Evolutionary conservation across 345 rosid genomes (phyloP).

Genomic region (Turritis glabra): DNA sequence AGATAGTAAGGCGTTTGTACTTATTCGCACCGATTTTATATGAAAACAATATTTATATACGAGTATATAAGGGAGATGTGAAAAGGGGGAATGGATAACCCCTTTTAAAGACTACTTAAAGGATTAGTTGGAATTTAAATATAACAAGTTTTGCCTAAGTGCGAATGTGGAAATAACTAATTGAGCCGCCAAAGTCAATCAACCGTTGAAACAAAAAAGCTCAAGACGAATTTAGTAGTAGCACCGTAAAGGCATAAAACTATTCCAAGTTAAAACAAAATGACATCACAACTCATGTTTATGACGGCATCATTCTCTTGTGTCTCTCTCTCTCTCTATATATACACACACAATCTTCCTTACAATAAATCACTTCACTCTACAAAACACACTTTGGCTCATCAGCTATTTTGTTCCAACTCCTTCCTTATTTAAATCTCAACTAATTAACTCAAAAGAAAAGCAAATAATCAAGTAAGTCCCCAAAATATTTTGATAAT

Average conservation of each 20-base stretch:
- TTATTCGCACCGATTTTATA: not conserved
- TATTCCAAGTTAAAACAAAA: not conserved
- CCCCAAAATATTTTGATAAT: not conserved
- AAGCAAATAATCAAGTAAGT: not conserved
- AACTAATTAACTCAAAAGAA: slow-evolving; percentile 8
- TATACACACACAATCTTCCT: slow-evolving; percentile 19
- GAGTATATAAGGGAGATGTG: slow-evolving; percentile 10
- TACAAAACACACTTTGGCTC: slow-evolving; percentile 4
- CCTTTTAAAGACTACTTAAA: slow-evolving; percentile 22
- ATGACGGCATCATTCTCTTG: slow-evolving; percentile 19
- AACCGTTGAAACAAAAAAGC: slow-evolving; percentile 35
- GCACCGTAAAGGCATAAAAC: slow-evolving; percentile 24
- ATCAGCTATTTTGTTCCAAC: slow-evolving; percentile 9
- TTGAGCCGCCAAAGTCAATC: slow-evolving; percentile 36
- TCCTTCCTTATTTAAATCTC: not conserved
- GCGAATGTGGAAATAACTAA: slow-evolving; percentile 37
- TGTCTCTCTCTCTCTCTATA: slow-evolving; percentile 14
- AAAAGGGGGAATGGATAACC: slow-evolving; percentile 14
- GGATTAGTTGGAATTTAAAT: not conserved
- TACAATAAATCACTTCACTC: slow-evolving; percentile 35
- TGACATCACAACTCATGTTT: slow-evolving; percentile 6
- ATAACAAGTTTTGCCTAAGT: slow-evolving; percentile 22
- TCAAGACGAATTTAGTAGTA: slow-evolving; percentile 23
- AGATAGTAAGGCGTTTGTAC: not conserved
- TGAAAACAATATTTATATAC: not conserved